Percentiles rank a stretch among this genome's conserved stretches.
Evolutionary conservation across 495 filamentous ascomycete species (phyloP).

Genomic region (Aspergillus avenaceus): DNA sequence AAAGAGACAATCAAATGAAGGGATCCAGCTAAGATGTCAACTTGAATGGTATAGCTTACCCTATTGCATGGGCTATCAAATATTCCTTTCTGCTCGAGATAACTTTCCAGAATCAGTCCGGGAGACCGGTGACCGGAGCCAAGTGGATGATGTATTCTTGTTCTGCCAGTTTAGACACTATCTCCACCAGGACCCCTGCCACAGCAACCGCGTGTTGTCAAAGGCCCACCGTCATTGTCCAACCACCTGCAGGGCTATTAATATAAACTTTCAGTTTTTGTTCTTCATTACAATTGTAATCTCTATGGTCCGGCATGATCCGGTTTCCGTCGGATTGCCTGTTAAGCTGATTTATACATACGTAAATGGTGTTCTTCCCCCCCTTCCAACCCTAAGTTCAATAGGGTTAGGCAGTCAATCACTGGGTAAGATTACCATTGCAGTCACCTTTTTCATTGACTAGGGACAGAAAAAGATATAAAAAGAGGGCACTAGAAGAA

Average conservation of each 20-base stretch:
- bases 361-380: background rate
- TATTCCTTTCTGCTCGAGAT: background rate
- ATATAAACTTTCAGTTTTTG: background rate
- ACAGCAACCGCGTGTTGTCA: slow-evolving; percentile 29
- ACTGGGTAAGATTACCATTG: no score
- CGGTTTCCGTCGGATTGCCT: background rate
- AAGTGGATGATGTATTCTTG: slow-evolving; percentile 18
- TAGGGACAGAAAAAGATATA: no score
- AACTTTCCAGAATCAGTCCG: slow-evolving; percentile 5
- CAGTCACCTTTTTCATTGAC: no score
- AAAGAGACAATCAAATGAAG: background rate
- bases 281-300: background rate
- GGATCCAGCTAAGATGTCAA: no score
- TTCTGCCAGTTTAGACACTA: slow-evolving; percentile 13
- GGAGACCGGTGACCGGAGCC: slow-evolving; percentile 9
- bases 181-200: slow-evolving; percentile 36
- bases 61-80: no score
- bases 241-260: slow-evolving; percentile 12
- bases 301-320: background rate
- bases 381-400: no score
- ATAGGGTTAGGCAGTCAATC: no score
- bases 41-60: background rate
- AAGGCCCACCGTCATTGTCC: slow-evolving; percentile 15
- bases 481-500: no score
- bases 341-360: background rate